phyloP scores from a whole-genome alignment of 495 filamentous ascomycete genomes.

The Zalerion maritima region DNA sequence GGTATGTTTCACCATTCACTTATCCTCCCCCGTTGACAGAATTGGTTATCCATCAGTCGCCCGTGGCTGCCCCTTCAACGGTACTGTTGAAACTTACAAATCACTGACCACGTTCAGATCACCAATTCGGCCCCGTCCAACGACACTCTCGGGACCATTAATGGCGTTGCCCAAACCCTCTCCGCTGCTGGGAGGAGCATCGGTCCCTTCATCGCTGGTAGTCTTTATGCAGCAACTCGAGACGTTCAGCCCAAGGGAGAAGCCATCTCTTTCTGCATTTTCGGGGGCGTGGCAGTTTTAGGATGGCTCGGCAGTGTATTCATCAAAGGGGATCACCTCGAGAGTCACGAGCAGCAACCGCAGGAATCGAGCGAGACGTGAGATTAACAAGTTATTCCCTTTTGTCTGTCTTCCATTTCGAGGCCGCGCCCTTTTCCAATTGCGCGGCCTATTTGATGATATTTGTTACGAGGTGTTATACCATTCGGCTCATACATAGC shows the following conservation, averaged over 20 bases:
- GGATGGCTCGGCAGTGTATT: constrained; percentile 65
- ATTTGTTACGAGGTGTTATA: no score
- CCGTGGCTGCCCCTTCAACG: no score
- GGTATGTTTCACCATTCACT: constrained; percentile 35
- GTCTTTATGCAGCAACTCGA: constrained; percentile 61
- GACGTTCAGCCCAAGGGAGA: constrained; percentile 68
- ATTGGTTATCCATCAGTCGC: no score
- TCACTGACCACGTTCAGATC: constrained; percentile 40
- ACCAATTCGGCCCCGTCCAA: constrained; percentile 85
- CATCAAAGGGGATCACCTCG: constrained; percentile 48
- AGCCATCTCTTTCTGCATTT: constrained; percentile 66
- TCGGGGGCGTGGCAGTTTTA: constrained; percentile 59
- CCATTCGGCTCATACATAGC: no score
- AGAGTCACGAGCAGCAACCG: constrained; percentile 37
- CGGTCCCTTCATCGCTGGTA: constrained; percentile 78
- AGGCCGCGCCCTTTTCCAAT: no score
- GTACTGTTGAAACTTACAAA: no score
- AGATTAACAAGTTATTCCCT: no score
- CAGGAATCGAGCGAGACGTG: no score
- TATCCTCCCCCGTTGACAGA: no score
- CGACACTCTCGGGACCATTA: constrained; percentile 74
- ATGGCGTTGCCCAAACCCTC: constrained; percentile 87
- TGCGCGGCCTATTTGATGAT: no score
- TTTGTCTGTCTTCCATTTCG: no score
- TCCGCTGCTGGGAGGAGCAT: constrained; percentile 80